A percentile compares a stretch with the other conserved stretches of the same genome.
Evolutionary conservation across 495 filamentous ascomycete genomes (phyloP).

Genomic region (Trypethelium eluteriae): DNA sequence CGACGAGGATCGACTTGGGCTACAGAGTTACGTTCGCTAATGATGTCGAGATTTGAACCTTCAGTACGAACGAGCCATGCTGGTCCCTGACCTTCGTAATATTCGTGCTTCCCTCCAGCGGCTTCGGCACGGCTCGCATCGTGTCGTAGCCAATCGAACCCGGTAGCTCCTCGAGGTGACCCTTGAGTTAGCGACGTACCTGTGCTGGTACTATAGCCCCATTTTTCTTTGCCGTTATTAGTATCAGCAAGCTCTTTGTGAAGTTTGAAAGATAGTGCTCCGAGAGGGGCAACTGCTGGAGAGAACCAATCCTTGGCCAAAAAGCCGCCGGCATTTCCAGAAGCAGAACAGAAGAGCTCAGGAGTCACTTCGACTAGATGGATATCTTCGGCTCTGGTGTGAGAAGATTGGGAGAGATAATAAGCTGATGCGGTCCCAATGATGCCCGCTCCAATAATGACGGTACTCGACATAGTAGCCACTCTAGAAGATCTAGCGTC

Average conservation of each 20-base stretch:
- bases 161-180: slow-evolving; percentile 2
- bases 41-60: slow-evolving; percentile 50
- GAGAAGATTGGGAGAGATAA: slow-evolving; percentile 53
- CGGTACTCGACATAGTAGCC: slow-evolving; percentile 37
- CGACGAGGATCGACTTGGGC: slow-evolving; percentile 61
- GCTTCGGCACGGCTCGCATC: slow-evolving; percentile 57
- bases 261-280: slow-evolving; percentile 59
- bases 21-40: slow-evolving; percentile 53
- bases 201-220: slow-evolving; percentile 61
- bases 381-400: slow-evolving; percentile 46
- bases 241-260: slow-evolving; percentile 54
- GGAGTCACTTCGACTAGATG: slow-evolving; percentile 62
- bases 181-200: slow-evolving; percentile 47
- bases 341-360: slow-evolving; percentile 62
- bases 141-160: slow-evolving; percentile 51
- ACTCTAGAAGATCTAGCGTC: too few relatives aligned
- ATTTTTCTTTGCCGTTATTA: slow-evolving; percentile 51
- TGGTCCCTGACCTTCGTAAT: slow-evolving; percentile 35
- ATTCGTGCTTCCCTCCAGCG: slow-evolving; percentile 33
- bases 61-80: slow-evolving; percentile 52
- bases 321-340: slow-evolving; percentile 67
- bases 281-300: slow-evolving; percentile 48
- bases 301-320: slow-evolving; percentile 60
- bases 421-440: slow-evolving; percentile 73
- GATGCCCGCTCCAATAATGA: slow-evolving; percentile 73